Base-by-base conservation (phyloP, 2,329 filamentous ascomycete species). In the Colletotrichum simmondsii region DNA sequence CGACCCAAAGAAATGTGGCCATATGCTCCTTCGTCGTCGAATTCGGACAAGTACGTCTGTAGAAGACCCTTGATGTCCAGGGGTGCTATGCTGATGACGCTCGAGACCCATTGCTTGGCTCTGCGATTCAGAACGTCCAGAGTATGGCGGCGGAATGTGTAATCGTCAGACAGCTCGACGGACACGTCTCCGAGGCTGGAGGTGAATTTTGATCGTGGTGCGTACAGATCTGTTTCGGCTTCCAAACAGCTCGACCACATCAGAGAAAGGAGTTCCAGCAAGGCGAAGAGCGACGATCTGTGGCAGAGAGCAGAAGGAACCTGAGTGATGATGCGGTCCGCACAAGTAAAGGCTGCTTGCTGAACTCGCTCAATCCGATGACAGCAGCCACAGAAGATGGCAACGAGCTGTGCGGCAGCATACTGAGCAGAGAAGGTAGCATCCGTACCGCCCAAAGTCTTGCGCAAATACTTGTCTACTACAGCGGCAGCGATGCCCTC, bases 221-320 rank as follows among this genome's bases (percentile, higher is more conserved):
- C 92, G 78, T 98, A 99, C 78, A 97, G 92, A 77, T 99, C 96
- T 0, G 95, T 95, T 81, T 99, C 97, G 14, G 93, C 93, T 80
- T 99, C 96, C 19, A 99, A 86, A 80, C 97, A 99, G 79, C 95
- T 96, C 60, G 91, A 91, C 96, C 96, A 99, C 92, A 99, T 95
- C 32, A 99, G 89, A 4, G 95, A 96, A 22, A 99, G 86, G 4
- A 99, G 89, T 81, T 99, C 97, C 11, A 99, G 87, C 19, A 99
- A 87, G 2, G 96, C 95, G 83, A 98, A 99, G 0, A 99, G 87
- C 1, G 97, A 97, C 7, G 93, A 92, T 76, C 94, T 93, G 78
- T 98, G 94, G 79, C 96, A 98, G 19, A 99, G 87, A 2, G 94
- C 93, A 4, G 97, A 98, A 1, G 97, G 97, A 6, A 97, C 92